These are phyloP conservation scores for Paramecium sexaurelia DNA, from an alignment of 73 alveolate species.

Conservation along the genomic window DNA sequence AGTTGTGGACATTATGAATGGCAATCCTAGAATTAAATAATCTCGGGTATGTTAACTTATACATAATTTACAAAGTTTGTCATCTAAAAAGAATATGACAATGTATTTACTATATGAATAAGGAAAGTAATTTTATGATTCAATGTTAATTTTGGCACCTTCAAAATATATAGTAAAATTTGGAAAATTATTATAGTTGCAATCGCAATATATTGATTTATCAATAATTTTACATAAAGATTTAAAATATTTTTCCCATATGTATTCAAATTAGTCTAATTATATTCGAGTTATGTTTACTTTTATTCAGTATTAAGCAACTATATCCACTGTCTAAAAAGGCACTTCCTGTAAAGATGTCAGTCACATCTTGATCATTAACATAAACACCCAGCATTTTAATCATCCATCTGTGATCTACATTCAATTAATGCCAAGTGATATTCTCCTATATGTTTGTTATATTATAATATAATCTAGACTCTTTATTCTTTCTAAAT, in stretches of 20 bases:
- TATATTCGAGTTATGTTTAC: background rate
- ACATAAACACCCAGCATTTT: constrained; percentile 8
- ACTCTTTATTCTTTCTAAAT: background rate
- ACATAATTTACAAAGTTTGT: background rate
- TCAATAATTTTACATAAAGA: background rate
- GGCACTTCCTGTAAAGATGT: background rate
- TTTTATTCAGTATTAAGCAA: background rate
- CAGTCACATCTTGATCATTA: background rate
- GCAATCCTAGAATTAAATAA: constrained; percentile 12
- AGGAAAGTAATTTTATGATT: background rate
- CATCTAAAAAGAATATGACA: background rate
- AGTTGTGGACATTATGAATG: background rate
- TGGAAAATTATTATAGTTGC: background rate
- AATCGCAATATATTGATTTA: constrained; percentile 14
- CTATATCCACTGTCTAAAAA: constrained; percentile 40
- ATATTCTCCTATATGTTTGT: background rate
- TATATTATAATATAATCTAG: background rate
- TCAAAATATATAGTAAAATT: background rate
- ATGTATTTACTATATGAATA: background rate
- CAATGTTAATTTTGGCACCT: background rate
- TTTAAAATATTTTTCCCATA: constrained; percentile 1
- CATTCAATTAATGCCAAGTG: constrained; percentile 34
- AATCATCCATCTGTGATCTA: constrained; percentile 13
- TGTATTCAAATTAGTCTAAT: background rate
- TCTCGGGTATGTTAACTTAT: background rate